These are phyloP conservation scores for Curvularia spicifera DNA, from an alignment of 2,329 filamentous ascomycete genomes.

Conservation along the genomic window DNA sequence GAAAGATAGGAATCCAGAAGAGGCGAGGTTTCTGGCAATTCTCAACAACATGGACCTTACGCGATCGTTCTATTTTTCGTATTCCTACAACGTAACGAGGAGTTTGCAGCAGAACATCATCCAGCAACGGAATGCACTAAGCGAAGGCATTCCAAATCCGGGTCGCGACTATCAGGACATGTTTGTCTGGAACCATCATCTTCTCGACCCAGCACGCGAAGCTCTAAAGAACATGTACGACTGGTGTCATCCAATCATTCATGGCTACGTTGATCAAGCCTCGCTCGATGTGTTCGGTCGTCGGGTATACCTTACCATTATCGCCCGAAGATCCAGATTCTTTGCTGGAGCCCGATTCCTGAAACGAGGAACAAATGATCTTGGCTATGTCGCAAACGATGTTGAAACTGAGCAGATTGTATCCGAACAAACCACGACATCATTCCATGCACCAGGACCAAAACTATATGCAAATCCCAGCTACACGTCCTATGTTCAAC, in stretches of 20 bases:
- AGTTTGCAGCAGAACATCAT: constrained; percentile 93
- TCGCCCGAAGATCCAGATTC: constrained; percentile 87
- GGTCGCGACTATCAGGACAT: constrained; percentile 81
- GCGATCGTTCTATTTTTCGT: constrained; percentile 96
- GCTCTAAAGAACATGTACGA: constrained; percentile 83
- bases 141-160: constrained; percentile 66
- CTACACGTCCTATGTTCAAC: constrained; percentile 96
- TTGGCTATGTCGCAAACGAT: constrained; percentile 96
- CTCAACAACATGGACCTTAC: constrained; percentile 90
- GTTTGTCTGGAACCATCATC: constrained; percentile 97
- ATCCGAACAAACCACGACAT: constrained; percentile 90
- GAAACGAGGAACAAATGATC: constrained; percentile 91
- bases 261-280: constrained; percentile 94
- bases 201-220: constrained; percentile 75
- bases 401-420: constrained; percentile 99
- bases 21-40: constrained; percentile 86
- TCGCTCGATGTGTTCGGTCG: constrained; percentile 78
- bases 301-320: constrained; percentile 88
- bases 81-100: constrained; percentile 93
- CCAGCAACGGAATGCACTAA: constrained; percentile 74
- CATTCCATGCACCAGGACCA: constrained; percentile 89
- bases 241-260: constrained; percentile 95
- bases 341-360: constrained; percentile 94
- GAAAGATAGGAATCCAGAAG: constrained; percentile 84
- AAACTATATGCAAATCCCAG: constrained; percentile 85